Evolutionary conservation across 2,329 filamentous ascomycete genomes (phyloP), one percentile per base, ranked within the genome.

Genomic region (Microcyclospora tardicrescens): DNA sequence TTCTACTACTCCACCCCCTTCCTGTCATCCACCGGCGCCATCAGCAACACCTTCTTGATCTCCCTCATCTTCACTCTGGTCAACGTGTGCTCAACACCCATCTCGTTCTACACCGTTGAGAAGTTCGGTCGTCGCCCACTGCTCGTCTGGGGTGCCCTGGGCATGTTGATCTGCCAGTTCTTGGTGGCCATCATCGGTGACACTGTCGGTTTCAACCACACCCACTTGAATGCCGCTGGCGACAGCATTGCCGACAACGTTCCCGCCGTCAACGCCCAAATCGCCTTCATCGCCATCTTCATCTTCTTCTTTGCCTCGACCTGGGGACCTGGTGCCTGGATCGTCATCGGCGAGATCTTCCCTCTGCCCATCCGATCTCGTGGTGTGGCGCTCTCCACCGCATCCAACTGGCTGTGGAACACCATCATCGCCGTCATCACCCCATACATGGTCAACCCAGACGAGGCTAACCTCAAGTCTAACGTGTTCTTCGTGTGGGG

Each of bases 221-320:
- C 51, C 40, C 41, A 50, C 41, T 46, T 62, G 1, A 47, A 48
- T 24, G 52, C 49, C 14, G 58, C 54, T 14, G 56, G 77, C 61
- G 63, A 69, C 43, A 46, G 65, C 6, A 75, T 76, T 1, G 57
- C 61, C 35, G 52, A 58, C 48, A 61, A 61, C 51, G 43, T 52
- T 38, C n/a, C 44, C 2, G 62, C 67, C 8, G 64, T 71, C 50
- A 66, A 62, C 42, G 75, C 81, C 36, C 79, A 87, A 71, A 85
- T 93, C 48, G 76, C 83, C 44, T 91, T 93, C 67, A 91, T 91
- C 57, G 81, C 79, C 66, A 79, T 93, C 68, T 91, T 86, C 72
- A 87, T 93, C 70, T 86, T 84, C 73, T 89, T 81, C 72, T 93
- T 93, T 61, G 85, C 85, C 43, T 78, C 74, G 42, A 93, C 85